Base-by-base conservation (phyloP, 1,284 basidiomycete species). In the Pseudozyma tsukubaensis region DNA sequence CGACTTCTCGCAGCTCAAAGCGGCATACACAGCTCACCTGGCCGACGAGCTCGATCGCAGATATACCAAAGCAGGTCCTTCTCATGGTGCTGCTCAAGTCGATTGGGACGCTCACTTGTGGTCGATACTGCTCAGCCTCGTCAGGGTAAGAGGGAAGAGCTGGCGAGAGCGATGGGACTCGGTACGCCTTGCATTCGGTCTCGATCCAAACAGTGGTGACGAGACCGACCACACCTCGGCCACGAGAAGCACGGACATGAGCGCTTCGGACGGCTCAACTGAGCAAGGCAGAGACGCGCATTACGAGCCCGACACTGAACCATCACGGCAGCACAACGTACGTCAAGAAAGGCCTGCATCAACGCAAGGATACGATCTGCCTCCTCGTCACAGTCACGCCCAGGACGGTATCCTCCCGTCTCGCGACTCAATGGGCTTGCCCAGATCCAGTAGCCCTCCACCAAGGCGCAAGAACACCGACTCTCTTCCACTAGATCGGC, bases 141-240 rank as follows among this genome's bases (percentile, higher is more conserved):
- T 83, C 43, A 81, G 80, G 45, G 79, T 84, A 1, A 59, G 81
- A 5, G 82, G 81, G 5, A 51, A 49, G 3, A 72, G 65, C 32
- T 84, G 82, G 82, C 43, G 59, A n/a, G 72, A 80, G 47, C 64
- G 81, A 9, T 84, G 82, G 82, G 81, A 83, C 36, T 63, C 73
- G 14, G 79, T 84, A 14, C 63, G 81, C 11, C 51, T 82, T 13
- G 70, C 76, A 0, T 56, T 82, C 16, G 82, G 82, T n/a, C 66
- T 81, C 16, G 80, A 82, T 44, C 77, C 82, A 12, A 50, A 63
- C 56, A 66, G 61, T 52, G 54, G 52, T 45, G 73, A 62, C 11
- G 65, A 61, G 36, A 59, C 50, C 12, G 67, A 72, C n/a, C 48
- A 52, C 3, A 62, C 55, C 50, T 36, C 57, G 0, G 56, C 43